Conservation (phyloP, 306 rosid species). For the Vigna hirtella region DNA sequence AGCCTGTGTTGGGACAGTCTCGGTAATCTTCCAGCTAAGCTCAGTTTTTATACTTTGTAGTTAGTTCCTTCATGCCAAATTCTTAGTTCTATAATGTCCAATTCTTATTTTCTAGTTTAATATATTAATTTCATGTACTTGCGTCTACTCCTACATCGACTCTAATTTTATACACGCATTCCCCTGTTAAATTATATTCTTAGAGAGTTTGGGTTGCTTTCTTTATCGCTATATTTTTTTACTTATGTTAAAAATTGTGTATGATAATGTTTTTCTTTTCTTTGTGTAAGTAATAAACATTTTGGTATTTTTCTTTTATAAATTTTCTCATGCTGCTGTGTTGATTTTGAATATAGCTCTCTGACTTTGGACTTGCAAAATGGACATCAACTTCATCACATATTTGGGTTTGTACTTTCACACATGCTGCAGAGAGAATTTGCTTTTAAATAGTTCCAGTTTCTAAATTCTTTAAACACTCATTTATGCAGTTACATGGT, state of each 20-base stretch:
- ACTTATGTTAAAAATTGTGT: too few relatives aligned
- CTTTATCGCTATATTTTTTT: not conserved
- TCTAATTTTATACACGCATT: not conserved
- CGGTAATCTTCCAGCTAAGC: constrained; percentile 52
- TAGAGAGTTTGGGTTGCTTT: not conserved
- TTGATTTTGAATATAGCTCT: constrained; percentile 66
- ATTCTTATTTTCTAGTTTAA: constrained; percentile 26
- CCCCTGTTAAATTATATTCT: not conserved
- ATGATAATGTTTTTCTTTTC: too few relatives aligned
- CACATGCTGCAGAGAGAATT: not conserved
- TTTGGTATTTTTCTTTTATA: too few relatives aligned
- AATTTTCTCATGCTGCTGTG: constrained; percentile 2
- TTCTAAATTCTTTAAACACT: constrained; percentile 33
- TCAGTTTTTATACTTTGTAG: constrained; percentile 25
- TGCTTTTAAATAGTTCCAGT: constrained; percentile 32
- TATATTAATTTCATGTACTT: constrained; percentile 19
- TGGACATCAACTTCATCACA: constrained; percentile 80
- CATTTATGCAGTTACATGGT: constrained; percentile 83
- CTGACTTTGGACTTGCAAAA: constrained; percentile 97
- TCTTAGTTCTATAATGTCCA: not conserved
- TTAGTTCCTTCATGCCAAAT: not conserved
- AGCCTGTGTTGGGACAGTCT: constrained; percentile 79
- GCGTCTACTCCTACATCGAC: constrained; percentile 16
- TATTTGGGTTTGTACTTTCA: constrained; percentile 76
- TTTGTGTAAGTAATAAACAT: too few relatives aligned